Conservation (phyloP, 352 stramenopile genomes). For the Phytophthora rubi region DNA sequence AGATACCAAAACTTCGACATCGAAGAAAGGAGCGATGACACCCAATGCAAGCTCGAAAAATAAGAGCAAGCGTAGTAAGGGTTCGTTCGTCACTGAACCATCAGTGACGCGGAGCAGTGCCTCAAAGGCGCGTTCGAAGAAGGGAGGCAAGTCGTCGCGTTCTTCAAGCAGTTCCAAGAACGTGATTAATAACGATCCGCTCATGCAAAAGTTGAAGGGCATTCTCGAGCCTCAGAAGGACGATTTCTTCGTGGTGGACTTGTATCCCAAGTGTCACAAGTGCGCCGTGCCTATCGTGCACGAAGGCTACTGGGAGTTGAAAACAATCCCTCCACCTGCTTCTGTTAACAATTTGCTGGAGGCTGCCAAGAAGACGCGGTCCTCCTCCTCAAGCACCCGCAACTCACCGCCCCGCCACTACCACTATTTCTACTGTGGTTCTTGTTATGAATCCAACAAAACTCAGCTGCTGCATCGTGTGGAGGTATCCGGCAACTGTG, state of each 20-base stretch:
- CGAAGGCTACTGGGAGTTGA: constrained; percentile 85
- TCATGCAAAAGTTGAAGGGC: constrained; percentile 98
- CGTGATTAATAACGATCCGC: constrained; percentile 89
- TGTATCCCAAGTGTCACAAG: constrained; percentile 92
- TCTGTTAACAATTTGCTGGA: constrained; percentile 84
- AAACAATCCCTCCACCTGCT: constrained; percentile 62
- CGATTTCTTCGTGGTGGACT: constrained; percentile 98
- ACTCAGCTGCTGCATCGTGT: constrained; percentile 79
- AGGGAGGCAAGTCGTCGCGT: constrained; percentile 48
- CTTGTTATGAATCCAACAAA: constrained; percentile 80
- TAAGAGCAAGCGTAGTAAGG: constrained; percentile 73
- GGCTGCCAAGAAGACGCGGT: constrained; percentile 73
- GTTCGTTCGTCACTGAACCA: constrained; percentile 52
- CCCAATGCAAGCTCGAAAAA: constrained; percentile 50
- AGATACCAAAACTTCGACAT: constrained; percentile 21
- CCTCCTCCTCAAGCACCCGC: constrained; percentile 69
- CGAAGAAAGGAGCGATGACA: constrained; percentile 37
- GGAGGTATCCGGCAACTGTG: constrained; percentile 64
- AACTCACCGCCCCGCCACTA: constrained; percentile 81
- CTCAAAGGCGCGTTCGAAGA: constrained; percentile 76
- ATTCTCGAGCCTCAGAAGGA: constrained; percentile 99
- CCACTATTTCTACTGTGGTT: constrained; percentile 80
- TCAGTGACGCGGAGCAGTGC: constrained; percentile 68
- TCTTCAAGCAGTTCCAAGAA: constrained; percentile 67
- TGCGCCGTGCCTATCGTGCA: constrained; percentile 86